phyloP scores from a whole-genome alignment of 2,329 filamentous ascomycete species.

The Graphiopsis chlorocephala region DNA sequence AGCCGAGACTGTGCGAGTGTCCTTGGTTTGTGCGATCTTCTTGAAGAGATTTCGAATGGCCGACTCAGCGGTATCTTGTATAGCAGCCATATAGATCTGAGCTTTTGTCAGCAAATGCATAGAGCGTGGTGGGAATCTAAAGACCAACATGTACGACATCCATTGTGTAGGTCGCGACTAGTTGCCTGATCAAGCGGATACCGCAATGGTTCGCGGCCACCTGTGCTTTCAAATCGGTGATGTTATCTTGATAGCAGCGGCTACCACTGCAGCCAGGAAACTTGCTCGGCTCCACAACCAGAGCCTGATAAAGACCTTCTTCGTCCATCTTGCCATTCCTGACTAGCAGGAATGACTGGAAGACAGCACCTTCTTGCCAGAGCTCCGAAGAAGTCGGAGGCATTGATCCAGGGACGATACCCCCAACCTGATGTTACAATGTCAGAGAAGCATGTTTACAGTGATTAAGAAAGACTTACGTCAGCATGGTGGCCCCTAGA shows the following conservation, averaged over 20 bases:
- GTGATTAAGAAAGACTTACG: too few species aligned
- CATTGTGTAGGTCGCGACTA: slow-evolving; percentile 38
- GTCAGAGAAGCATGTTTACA: too few species aligned
- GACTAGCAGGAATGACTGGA: slow-evolving; percentile 26
- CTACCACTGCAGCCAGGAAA: slow-evolving; percentile 34
- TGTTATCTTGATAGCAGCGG: slow-evolving; percentile 34
- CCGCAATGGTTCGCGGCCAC: slow-evolving; percentile 36
- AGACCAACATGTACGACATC: slow-evolving; percentile 37
- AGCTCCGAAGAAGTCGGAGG: slow-evolving; percentile 41
- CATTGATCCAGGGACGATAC: slow-evolving; percentile 42
- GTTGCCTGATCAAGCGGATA: slow-evolving; percentile 33
- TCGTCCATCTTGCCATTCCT: slow-evolving; percentile 42
- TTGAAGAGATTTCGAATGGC: slow-evolving; percentile 34
- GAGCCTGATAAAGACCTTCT: slow-evolving; percentile 31
- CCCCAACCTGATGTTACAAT: too few species aligned
- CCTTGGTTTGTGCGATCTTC: slow-evolving; percentile 22
- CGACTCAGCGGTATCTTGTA: slow-evolving; percentile 36
- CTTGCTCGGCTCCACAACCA: slow-evolving; percentile 67
- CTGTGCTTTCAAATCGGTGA: slow-evolving; percentile 36
- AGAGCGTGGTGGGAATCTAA: too few species aligned
- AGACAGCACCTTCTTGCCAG: slow-evolving; percentile 45
- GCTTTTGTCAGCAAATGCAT: too few species aligned
- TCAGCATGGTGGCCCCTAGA: slow-evolving; percentile 42
- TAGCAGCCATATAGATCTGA: slow-evolving; percentile 43
- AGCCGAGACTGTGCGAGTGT: too few species aligned